These are phyloP conservation scores for Kuraishia molischiana DNA, from an alignment of 805 yeast genomes.

Conservation along the genomic window DNA sequence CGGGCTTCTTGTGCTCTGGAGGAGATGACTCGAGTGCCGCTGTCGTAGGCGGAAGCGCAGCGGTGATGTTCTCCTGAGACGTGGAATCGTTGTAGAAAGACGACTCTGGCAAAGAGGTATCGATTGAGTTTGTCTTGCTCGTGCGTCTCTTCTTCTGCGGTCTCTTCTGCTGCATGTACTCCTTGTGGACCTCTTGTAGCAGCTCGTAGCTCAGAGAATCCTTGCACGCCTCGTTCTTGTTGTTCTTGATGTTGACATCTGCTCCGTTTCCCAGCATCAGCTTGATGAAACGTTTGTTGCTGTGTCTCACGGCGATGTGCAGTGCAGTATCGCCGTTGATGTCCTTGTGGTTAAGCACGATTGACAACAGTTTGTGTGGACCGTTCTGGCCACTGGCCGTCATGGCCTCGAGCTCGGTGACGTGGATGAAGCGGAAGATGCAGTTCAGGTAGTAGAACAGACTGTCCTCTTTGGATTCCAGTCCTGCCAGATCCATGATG, in stretches of 20 bases:
- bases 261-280: constrained; percentile 40
- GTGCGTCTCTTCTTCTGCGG: background rate
- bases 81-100: background rate
- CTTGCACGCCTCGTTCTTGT: constrained; percentile 4
- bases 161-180: constrained; percentile 1
- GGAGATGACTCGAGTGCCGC: background rate
- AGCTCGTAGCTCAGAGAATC: constrained; percentile 7
- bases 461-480: constrained; percentile 35
- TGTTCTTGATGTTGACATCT: constrained; percentile 11
- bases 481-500: constrained; percentile 38
- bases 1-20: background rate
- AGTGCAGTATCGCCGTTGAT: constrained; percentile 77
- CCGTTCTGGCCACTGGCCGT: constrained; percentile 8
- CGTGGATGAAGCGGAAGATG: constrained; percentile 16
- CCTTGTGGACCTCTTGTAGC: constrained; percentile 8
- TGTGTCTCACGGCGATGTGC: constrained; percentile 60
- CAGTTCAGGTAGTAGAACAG: constrained; percentile 42
- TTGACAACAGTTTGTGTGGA: constrained; percentile 36
- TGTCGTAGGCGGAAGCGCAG: background rate
- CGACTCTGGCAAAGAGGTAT: background rate
- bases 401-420: constrained; percentile 21
- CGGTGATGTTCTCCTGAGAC: background rate
- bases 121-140: background rate
- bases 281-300: constrained; percentile 33
- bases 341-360: constrained; percentile 69